phyloP scores from a whole-genome alignment of 345 rosid species.

The Ceriops decandra region DNA sequence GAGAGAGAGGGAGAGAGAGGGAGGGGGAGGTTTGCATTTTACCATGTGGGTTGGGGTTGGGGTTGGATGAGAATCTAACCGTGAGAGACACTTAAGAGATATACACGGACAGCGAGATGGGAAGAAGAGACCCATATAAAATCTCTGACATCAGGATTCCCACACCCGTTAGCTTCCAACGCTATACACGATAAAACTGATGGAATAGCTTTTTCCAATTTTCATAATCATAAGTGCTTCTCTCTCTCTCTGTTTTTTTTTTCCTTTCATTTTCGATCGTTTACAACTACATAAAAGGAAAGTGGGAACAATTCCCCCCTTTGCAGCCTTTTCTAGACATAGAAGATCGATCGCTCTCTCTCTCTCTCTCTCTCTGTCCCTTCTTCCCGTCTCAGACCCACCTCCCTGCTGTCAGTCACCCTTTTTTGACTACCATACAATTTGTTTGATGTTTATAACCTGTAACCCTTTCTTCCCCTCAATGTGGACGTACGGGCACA shows the following conservation, averaged over 20 bases:
- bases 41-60: neutral
- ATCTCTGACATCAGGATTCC: constrained; percentile 40
- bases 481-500: neutral
- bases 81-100: constrained; percentile 20
- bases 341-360: constrained; percentile 22
- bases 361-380: no score
- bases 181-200: constrained; percentile 32
- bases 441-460: neutral
- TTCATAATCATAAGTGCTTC: constrained; percentile 4
- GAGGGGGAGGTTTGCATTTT: neutral
- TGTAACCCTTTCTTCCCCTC: neutral
- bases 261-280: constrained; percentile 8
- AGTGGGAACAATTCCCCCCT: constrained; percentile 7
- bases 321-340: constrained; percentile 34
- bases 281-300: constrained; percentile 28
- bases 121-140: constrained; percentile 5
- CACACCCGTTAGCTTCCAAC: constrained; percentile 33
- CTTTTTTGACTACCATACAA: constrained; percentile 15
- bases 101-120: constrained; percentile 10
- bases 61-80: constrained; percentile 24
- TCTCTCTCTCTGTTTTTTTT: no score
- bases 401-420: neutral
- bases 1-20: neutral
- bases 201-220: constrained; percentile 19
- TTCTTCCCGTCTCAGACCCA: neutral